Conservation (phyloP, 106 monocot species). For the Phalaenopsis aphrodite region DNA sequence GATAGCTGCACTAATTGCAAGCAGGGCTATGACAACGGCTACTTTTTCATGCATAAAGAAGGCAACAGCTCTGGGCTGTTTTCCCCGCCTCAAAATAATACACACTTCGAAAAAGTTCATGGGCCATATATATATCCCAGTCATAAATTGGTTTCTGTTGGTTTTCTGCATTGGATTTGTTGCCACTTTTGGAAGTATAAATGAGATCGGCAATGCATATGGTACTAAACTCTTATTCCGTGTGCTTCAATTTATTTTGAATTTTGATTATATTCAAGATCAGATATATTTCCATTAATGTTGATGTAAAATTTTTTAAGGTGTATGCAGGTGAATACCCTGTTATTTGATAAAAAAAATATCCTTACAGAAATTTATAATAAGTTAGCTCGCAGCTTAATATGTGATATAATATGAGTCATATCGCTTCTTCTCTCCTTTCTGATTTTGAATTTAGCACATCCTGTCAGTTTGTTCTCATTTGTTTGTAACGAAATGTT, state of each 20-base stretch:
- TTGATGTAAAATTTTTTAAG: neutral
- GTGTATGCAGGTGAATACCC: neutral
- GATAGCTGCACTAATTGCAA: conserved; percentile 86
- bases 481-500: neutral
- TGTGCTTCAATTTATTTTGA: neutral
- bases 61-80: conserved; percentile 85
- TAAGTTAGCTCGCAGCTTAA: neutral
- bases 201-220: conserved; percentile 97
- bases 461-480: neutral
- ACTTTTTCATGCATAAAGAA: conserved; percentile 98
- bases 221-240: conserved; percentile 25
- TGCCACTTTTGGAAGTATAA: conserved; percentile 69
- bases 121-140: conserved; percentile 98
- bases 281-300: neutral
- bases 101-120: conserved; percentile 95
- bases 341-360: conserved; percentile 1
- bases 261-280: neutral
- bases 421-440: neutral
- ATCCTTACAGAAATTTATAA: neutral
- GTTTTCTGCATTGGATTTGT: conserved; percentile 70
- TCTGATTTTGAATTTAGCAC: neutral
- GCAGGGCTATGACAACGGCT: conserved; percentile 89
- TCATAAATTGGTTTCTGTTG: conserved; percentile 86
- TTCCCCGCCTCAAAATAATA: conserved; percentile 92
- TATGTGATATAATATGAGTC: neutral